Base-by-base conservation (phyloP, 129 eudicot species). In the Pittosporum tobira region DNA sequence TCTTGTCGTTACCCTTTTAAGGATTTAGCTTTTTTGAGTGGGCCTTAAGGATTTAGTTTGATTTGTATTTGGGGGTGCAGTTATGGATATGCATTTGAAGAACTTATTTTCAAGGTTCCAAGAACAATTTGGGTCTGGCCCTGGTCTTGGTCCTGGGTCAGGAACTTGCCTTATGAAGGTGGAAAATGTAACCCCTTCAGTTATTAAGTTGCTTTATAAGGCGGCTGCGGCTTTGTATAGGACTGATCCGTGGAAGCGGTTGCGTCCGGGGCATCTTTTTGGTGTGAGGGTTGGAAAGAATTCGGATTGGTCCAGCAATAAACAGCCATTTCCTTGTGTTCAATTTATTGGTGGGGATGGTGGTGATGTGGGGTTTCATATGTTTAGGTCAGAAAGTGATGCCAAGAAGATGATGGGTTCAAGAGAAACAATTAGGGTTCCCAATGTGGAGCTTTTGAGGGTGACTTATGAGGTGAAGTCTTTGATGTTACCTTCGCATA, bases 141-240 rank as follows among this genome's bases (percentile, higher is more conserved):
- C 84, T 1, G 94, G 94, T 14, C 82, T 84, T 0, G 94, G 94
- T 51, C 81, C 77, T 12, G 88, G 87, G 48, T 80, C 88, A 18
- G 80, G 75, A 55, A 65, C 88, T 27, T 80, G 82, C 71, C 75
- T 80, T 29, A 8, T 71, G 74, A 77, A 71, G 28, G 75, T 80
- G 26, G 84, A 84, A 27, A 80, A 83, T 16, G 60, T 80, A 18
- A 26, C 67, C 44, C 67, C 63, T 28, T 59, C 80, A 6, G 69
- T 74, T 55, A 74, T 77, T 13, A 80, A 62, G 48, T 71, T 79
- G 20, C 61, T 84, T 2, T 80, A 76, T 58, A 77, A 69, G 75
- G 79, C 87, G 26, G 94, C 94, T 48, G 87, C 84, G 31, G 74
- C 88, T 54, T 22, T 84, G 27, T 84, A 77, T 47, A 67, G 88